Base-by-base conservation (phyloP, 805 yeast genomes). In the Candida krabiensis region DNA sequence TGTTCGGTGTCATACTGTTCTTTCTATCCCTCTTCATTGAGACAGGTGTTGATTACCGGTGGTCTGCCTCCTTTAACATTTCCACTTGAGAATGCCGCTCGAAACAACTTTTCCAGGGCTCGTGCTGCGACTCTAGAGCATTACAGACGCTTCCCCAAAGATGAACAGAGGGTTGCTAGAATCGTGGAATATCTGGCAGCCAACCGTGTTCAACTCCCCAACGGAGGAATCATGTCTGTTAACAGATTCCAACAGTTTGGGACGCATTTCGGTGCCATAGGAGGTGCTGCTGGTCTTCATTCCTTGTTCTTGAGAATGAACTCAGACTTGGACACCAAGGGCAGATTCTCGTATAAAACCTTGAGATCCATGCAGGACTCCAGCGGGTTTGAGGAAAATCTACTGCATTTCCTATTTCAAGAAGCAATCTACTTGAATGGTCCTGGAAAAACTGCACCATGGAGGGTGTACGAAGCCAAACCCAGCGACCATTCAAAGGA, bases 371-470 rank as follows among this genome's bases (percentile, higher is more conserved):
- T 75, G 9, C 67, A 70, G 43, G 53, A 53, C 30, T 46, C 38
- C 17, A 52, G 61, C 7, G 58, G 70, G 1, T 79, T 76, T 49
- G 83, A 77, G 41, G 70, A 82, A 4, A 78, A 78, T 44, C 57
- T 73, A 21, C 48, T 79, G 13, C 78, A 78, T 49, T 77, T 78
- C 3, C 60, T 79, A 28, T 69, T 77, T 46, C 82, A 77, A 51
- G 83, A 78, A 45, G 77, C 80, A 5, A 77, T 79, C 12, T 78
- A 78, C 53, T 61, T 73, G 42, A 77, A 75, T 46, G 73, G 76
- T 0, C 33, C 37, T 7, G 58, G 60, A 1, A 32, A 35, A n/a
- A 38, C 38, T 4, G 60, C 75, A 4, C 46, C 65, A 34, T 78
- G 83, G 83, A 55, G 75, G 5, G 81, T 80, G 2, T 69, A 71